A percentile compares a stretch with the other conserved stretches of the same genome.
Conservation (phyloP, 441 rosid species). For the Croton setiger region DNA sequence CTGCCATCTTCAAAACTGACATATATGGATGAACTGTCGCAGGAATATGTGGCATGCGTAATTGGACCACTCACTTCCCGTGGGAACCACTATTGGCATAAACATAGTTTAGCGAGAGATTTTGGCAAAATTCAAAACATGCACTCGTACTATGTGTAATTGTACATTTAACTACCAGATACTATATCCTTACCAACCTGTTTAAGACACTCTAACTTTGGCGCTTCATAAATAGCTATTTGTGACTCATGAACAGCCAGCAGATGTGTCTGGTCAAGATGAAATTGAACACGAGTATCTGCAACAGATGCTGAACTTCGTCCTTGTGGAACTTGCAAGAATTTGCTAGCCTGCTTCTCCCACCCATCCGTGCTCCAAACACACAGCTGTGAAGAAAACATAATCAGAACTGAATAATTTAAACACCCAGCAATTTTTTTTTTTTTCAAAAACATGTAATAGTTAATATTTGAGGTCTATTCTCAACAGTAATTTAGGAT, state of each 20-base stretch:
- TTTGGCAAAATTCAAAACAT: not conserved
- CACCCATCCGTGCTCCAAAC: constrained; percentile 88
- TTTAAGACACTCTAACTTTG: constrained; percentile 63
- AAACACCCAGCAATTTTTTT: not conserved
- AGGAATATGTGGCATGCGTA: constrained; percentile 77
- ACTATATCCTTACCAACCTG: constrained; percentile 37
- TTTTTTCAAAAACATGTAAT: not conserved
- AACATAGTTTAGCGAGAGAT: not conserved
- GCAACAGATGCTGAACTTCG: constrained; percentile 46
- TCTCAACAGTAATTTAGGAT: too few relatives aligned
- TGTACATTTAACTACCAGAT: not conserved
- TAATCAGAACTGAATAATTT: constrained; percentile 5
- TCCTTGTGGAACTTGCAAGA: constrained; percentile 56
- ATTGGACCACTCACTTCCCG: constrained; percentile 72
- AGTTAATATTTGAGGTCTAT: too few relatives aligned
- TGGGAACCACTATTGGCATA: constrained; percentile 51
- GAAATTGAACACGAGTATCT: constrained; percentile 77
- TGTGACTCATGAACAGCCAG: constrained; percentile 74
- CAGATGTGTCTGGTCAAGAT: constrained; percentile 58
- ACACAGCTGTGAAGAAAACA: constrained; percentile 42
- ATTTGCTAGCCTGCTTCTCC: constrained; percentile 80
- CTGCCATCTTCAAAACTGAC: constrained; percentile 79
- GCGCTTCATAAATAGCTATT: constrained; percentile 66
- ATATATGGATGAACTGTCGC: constrained; percentile 66
- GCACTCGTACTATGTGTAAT: too few relatives aligned